Percentiles rank a stretch among this genome's conserved stretches.
Conservation (phyloP, 1,284 basidiomycete genomes). For the Tausonia pullulans region DNA sequence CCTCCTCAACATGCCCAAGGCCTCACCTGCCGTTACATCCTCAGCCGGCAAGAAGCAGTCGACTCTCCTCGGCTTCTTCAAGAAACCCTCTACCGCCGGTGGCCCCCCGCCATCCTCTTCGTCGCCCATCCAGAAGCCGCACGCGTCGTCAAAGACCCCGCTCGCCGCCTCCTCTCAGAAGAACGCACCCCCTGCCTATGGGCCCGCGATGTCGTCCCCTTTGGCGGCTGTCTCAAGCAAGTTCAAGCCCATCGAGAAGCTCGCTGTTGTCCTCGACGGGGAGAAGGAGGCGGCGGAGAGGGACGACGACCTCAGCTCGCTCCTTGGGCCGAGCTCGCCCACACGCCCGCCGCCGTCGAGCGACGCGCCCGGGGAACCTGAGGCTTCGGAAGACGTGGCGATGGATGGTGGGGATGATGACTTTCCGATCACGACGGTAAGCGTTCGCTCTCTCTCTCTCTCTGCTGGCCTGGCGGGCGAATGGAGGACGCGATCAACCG, state of each 20-base stretch:
- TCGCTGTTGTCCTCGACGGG: not conserved
- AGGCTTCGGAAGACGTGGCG: too few relatives aligned
- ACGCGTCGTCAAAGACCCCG: conserved; percentile 7
- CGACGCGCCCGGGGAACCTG: too few relatives aligned
- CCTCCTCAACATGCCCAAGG: not conserved
- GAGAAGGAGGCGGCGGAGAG: conserved; percentile 21
- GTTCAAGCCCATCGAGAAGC: not conserved
- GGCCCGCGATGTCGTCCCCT: conserved; percentile 20
- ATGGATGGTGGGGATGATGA: too few relatives aligned
- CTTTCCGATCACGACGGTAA: too few relatives aligned
- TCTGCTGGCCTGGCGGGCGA: too few relatives aligned
- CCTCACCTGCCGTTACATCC: not conserved
- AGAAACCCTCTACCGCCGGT: conserved; percentile 20
- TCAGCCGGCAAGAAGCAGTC: conserved; percentile 27
- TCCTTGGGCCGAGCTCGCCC: conserved; percentile 21
- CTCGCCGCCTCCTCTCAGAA: conserved; percentile 1
- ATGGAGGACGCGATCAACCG: too few relatives aligned
- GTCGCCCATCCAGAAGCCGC: conserved; percentile 12
- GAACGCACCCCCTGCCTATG: conserved; percentile 20
- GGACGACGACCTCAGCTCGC: conserved; percentile 20
- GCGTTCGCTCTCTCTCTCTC: too few relatives aligned
- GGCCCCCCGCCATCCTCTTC: conserved; percentile 20
- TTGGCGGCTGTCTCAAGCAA: conserved; percentile 2
- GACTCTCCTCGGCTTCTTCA: conserved; percentile 37
- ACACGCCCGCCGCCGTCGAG: not conserved